Base-by-base conservation (phyloP, 2,329 filamentous ascomycete species). In the Hymenoscyphus fraxineus region DNA sequence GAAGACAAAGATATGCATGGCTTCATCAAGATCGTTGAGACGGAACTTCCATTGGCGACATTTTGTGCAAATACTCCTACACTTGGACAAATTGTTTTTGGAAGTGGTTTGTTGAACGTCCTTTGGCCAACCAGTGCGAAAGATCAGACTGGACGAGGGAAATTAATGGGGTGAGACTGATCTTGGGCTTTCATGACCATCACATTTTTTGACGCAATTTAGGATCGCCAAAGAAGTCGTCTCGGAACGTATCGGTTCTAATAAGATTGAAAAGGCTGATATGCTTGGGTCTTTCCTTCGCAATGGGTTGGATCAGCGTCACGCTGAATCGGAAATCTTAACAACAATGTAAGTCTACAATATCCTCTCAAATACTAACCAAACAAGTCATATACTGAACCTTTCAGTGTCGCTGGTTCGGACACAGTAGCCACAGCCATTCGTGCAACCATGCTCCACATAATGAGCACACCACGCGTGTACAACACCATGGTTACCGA, bases 361-460 rank as follows among this genome's bases (percentile, higher is more conserved):
- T 32, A 16, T 27, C 7, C 27, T 35, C 16, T 7, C 15, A 16
- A 16, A 6, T 35, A 16, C 2, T 57, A 15, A 12, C 54, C 31
- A 19, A 35, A 2, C 13, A 5, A 15, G 54, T 27, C 13, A 57
- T 16, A n/a, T 35, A 57, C 2, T 57, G 16, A 51, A 22, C 6
- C 10, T 27, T 10, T 12, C 12, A 69, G 66, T 55, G 76, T 85
- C 5, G 85, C 84, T 4, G 85, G 85, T 4, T 83, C 82, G 0
- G 85, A 87, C 66, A 85, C 83, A 0, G 85, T 83, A 0, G 82
- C 85, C 0, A 83, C 82, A 0, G 80, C 80, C 1, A 79, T 88
- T 12, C 80, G 67, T 54, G 60, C 63, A 7, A 70, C 64, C 5
- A 44, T 69, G 6, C 59, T 68, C 9, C 61, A 64, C 41, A 63